Percentiles rank a stretch among this genome's conserved stretches.
These are phyloP conservation scores for Apiotrichum mycotoxinovorans DNA, from an alignment of 1,284 basidiomycete species.

Conservation along the genomic window DNA sequence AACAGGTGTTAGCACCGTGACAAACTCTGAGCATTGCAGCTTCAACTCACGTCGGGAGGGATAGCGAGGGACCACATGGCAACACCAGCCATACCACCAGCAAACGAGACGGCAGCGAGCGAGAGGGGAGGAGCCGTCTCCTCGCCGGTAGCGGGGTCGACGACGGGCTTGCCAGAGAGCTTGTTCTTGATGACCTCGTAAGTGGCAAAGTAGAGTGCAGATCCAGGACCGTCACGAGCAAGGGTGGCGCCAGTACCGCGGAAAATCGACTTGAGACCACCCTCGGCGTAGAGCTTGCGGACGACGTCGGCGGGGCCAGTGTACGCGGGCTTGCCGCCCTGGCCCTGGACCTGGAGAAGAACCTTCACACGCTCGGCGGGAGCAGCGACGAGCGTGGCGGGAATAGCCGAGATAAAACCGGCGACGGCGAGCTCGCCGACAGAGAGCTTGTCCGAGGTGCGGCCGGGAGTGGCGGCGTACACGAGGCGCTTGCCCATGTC, in stretches of 20 bases:
- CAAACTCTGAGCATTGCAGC: too few relatives aligned
- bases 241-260: conserved; percentile 90
- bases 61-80: conserved; percentile 98
- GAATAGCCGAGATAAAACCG: conserved; percentile 91
- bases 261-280: conserved; percentile 87
- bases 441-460: conserved; percentile 58
- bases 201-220: conserved; percentile 94
- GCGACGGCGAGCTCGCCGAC: conserved; percentile 82
- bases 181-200: conserved; percentile 91
- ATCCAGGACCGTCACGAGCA: conserved; percentile 91
- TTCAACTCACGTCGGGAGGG: conserved; percentile 68
- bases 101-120: conserved; percentile 80
- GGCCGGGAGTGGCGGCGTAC: conserved; percentile 55
- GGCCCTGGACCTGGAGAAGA: conserved; percentile 89
- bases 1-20: background rate
- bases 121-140: conserved; percentile 76
- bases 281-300: conserved; percentile 87
- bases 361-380: conserved; percentile 98
- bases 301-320: conserved; percentile 91
- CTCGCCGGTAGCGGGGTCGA: conserved; percentile 50
- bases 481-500: conserved; percentile 90
- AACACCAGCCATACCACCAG: conserved; percentile 91
- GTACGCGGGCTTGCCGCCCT: conserved; percentile 73
- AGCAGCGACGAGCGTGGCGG: conserved; percentile 85
- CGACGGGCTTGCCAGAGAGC: conserved; percentile 52